Conservation (phyloP, 768 basidiomycete species). For the Tylopilus plumbeoviolaceoides region DNA sequence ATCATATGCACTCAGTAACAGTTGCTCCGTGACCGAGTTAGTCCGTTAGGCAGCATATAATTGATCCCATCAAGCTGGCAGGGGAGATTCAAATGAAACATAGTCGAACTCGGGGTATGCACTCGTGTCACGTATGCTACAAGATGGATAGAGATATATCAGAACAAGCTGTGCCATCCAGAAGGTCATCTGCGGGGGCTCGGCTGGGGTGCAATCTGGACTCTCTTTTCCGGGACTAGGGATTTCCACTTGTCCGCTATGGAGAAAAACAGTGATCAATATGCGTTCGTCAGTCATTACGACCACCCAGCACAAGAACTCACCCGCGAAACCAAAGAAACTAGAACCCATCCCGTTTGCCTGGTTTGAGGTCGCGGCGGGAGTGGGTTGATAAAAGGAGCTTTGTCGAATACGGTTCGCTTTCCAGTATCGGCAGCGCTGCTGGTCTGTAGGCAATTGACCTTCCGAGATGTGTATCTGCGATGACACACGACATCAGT, state of each 20-base stretch:
- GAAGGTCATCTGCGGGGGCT: conserved; percentile 5
- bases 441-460: conserved; percentile 17
- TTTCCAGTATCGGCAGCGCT: conserved; percentile 30
- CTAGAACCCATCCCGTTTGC: conserved; percentile 12
- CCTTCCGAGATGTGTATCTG: conserved; percentile 26
- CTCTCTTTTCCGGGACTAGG: conserved; percentile 14
- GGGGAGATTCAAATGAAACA: not conserved
- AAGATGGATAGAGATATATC: not conserved
- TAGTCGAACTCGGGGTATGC: not conserved
- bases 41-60: too few relatives aligned
- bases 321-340: conserved; percentile 23
- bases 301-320: not conserved
- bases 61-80: too few relatives aligned
- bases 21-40: too few relatives aligned
- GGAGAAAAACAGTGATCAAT: not conserved
- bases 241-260: conserved; percentile 25
- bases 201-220: conserved; percentile 15
- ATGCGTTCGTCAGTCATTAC: not conserved
- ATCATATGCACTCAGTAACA: too few relatives aligned
- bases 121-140: not conserved
- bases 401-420: conserved; percentile 26
- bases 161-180: not conserved
- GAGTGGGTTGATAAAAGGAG: conserved; percentile 27
- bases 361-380: conserved; percentile 9
- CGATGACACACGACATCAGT: not conserved